Percentiles rank a stretch among this genome's conserved stretches.
These are phyloP conservation scores for Anthracocystis setariae DNA, from an alignment of 1,284 basidiomycete genomes.

Conservation along the genomic window DNA sequence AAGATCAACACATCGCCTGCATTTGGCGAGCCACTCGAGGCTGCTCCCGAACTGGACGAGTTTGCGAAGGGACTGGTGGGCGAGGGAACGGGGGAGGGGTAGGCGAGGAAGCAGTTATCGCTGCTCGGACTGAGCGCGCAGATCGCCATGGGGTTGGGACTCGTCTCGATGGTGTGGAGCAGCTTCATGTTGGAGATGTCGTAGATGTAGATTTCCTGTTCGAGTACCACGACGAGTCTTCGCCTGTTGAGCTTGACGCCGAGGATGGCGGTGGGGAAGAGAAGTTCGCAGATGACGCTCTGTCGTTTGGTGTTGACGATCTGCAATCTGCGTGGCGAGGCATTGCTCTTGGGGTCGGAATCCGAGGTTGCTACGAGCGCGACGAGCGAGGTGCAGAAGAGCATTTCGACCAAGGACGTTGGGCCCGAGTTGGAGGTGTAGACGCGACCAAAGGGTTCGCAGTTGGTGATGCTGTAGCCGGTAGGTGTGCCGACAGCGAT, in stretches of 20 bases:
- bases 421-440: conserved; percentile 94
- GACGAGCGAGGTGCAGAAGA: conserved; percentile 97
- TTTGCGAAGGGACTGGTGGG: conserved; percentile 73
- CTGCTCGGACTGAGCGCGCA: conserved; percentile 93
- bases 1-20: conserved; percentile 72
- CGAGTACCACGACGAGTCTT: conserved; percentile 92
- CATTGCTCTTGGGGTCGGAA: conserved; percentile 69
- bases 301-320: conserved; percentile 99
- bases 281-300: conserved; percentile 97
- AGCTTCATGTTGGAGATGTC: conserved; percentile 99
- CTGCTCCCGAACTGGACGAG: conserved; percentile 41
- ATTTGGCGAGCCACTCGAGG: background rate
- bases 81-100: conserved; percentile 91
- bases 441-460: conserved; percentile 95
- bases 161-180: conserved; percentile 95
- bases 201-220: conserved; percentile 97
- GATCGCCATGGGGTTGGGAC: conserved; percentile 92
- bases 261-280: conserved; percentile 94
- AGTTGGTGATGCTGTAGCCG: conserved; percentile 96
- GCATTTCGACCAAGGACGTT: conserved; percentile 95
- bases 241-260: conserved; percentile 96
- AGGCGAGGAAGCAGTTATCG: conserved; percentile 94
- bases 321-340: conserved; percentile 83
- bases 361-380: conserved; percentile 94
- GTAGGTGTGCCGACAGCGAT: conserved; percentile 93